phyloP scores from a whole-genome alignment of 31 red algal genomes.

The Odonthalia washingtoniensis region DNA sequence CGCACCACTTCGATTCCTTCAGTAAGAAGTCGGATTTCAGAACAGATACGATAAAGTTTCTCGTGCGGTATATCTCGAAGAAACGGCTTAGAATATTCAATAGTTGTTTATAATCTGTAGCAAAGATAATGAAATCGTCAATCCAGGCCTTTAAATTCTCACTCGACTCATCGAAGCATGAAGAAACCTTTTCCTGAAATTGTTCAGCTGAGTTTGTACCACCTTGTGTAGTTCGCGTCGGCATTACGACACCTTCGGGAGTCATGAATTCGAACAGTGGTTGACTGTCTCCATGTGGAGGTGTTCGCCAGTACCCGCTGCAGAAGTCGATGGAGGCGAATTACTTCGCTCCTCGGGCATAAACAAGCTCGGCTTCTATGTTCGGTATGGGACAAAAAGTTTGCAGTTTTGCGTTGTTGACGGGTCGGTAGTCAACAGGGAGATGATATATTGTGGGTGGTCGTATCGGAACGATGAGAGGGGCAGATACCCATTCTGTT shows the following conservation, averaged over 20 bases:
- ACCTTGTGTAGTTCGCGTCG: constrained; percentile 51
- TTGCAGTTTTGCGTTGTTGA: constrained; percentile 13
- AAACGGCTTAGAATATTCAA: constrained; percentile 12
- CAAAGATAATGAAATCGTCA: constrained; percentile 52
- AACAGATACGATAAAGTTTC: constrained; percentile 17
- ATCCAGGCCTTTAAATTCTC: constrained; percentile 40
- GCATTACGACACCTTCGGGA: constrained; percentile 38
- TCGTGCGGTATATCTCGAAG: constrained; percentile 19
- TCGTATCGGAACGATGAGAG: too few relatives aligned
- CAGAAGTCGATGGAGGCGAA: too few relatives aligned
- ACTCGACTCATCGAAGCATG: constrained; percentile 41
- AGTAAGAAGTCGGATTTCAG: constrained; percentile 48
- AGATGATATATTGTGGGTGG: too few relatives aligned
- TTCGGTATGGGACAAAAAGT: constrained; percentile 47
- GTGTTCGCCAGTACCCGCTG: too few relatives aligned
- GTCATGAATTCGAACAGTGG: too few relatives aligned
- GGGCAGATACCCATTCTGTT: background rate
- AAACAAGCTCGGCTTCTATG: constrained; percentile 32
- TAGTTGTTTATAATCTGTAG: background rate
- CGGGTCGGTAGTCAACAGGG: too few relatives aligned
- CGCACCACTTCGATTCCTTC: background rate
- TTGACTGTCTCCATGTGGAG: too few relatives aligned
- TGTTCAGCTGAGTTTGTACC: constrained; percentile 26
- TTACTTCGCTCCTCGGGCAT: too few relatives aligned
- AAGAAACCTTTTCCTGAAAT: constrained; percentile 12